These are phyloP conservation scores for Tuber umbilicatum DNA, from an alignment of 495 filamentous ascomycete genomes.

Conservation along the genomic window DNA sequence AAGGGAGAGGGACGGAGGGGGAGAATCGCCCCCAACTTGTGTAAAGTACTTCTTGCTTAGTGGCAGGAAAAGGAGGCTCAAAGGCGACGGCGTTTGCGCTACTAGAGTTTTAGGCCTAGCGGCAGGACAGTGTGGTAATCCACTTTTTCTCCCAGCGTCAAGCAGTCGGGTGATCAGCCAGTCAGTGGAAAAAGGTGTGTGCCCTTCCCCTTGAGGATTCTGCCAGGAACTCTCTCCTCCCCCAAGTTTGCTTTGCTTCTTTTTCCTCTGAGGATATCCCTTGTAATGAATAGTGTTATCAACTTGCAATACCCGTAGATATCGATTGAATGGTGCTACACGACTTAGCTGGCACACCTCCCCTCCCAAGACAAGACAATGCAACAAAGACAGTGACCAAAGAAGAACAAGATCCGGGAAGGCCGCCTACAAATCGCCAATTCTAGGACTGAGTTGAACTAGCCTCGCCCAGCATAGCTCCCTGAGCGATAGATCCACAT, in stretches of 20 bases:
- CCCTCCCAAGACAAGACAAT: slow-evolving; percentile 20
- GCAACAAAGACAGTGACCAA: slow-evolving; percentile 12
- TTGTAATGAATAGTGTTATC: slow-evolving; percentile 10
- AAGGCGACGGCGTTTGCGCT: slow-evolving; percentile 31
- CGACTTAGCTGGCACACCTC: background rate
- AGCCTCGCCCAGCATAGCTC: slow-evolving; percentile 32
- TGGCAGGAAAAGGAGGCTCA: slow-evolving; percentile 36
- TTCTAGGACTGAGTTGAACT: slow-evolving; percentile 25
- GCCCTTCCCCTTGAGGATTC: slow-evolving; percentile 25
- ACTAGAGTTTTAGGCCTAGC: slow-evolving; percentile 36
- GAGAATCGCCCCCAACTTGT: slow-evolving; percentile 33
- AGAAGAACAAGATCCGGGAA: slow-evolving; percentile 9
- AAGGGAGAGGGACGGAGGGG: slow-evolving; percentile 29
- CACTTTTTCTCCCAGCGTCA: slow-evolving; percentile 18
- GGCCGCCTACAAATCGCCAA: slow-evolving; percentile 30
- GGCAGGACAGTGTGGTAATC: slow-evolving; percentile 35
- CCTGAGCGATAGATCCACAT: slow-evolving; percentile 36
- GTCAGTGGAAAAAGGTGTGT: slow-evolving; percentile 33
- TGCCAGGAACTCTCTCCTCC: slow-evolving; percentile 11
- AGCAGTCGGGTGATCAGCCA: slow-evolving; percentile 37
- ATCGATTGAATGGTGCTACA: slow-evolving; percentile 25
- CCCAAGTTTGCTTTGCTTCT: slow-evolving; percentile 10
- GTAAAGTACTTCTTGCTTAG: slow-evolving; percentile 32
- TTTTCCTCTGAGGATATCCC: slow-evolving; percentile 13
- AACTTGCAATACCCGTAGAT: background rate